Conservation (phyloP, 306 rosid species). For the Arachis hypogaea region DNA sequence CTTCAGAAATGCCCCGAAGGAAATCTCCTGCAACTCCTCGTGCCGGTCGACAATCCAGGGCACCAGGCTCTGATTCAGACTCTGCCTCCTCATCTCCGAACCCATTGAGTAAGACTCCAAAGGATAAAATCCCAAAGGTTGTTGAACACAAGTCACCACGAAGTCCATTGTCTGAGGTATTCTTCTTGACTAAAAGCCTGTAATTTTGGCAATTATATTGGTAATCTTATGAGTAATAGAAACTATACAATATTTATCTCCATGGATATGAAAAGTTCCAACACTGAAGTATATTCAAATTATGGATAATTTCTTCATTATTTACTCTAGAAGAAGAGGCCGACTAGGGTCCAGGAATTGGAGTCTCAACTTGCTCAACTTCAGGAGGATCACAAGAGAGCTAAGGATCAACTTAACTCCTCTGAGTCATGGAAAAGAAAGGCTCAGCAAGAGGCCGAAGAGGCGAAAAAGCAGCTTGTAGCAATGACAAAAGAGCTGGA, state of each 20-base stretch:
- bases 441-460: conserved; percentile 75
- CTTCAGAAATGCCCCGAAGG: conserved; percentile 65
- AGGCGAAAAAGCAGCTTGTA: conserved; percentile 61
- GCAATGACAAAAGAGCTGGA: conserved; percentile 65
- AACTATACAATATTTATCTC: not conserved
- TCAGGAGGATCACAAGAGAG: conserved; percentile 71
- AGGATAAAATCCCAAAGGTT: conserved; percentile 62
- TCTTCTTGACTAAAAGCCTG: not conserved
- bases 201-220: not conserved
- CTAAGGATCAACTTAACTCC: conserved; percentile 68
- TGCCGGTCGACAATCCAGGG: conserved; percentile 54
- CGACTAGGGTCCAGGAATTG: conserved; percentile 63
- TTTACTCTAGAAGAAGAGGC: conserved; percentile 60
- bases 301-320: not conserved
- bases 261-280: too few species aligned
- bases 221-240: conserved; percentile 18
- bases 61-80: conserved; percentile 52
- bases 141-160: conserved; percentile 61
- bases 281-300: not conserved
- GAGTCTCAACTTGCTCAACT: conserved; percentile 70
- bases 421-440: conserved; percentile 66
- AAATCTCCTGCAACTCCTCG: conserved; percentile 68
- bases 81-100: conserved; percentile 54
- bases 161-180: conserved; percentile 74
- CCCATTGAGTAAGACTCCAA: conserved; percentile 57